Percentiles rank a stretch among this genome's conserved stretches.
These are phyloP conservation scores for Saksenaea oblongispora DNA, from an alignment of 371 early-diverging fungal species.

Conservation along the genomic window DNA sequence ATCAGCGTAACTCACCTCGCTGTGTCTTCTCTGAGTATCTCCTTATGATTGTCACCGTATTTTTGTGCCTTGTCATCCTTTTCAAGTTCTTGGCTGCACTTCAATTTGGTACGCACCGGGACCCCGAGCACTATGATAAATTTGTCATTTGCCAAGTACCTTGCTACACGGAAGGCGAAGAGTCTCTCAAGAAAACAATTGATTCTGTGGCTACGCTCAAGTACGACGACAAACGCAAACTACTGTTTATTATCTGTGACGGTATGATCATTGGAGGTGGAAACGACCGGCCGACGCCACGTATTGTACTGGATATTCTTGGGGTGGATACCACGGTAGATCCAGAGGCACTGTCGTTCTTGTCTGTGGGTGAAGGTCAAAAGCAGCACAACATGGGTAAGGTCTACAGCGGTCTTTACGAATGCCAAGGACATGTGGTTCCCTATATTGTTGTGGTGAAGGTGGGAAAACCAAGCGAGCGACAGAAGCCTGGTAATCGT, in stretches of 20 bases:
- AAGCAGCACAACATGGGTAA: constrained; percentile 89
- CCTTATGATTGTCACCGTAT: constrained; percentile 70
- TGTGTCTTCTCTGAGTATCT: constrained; percentile 88
- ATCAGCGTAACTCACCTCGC: constrained; percentile 71
- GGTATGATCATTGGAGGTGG: constrained; percentile 89
- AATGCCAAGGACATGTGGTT: constrained; percentile 74
- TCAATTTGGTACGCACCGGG: constrained; percentile 67
- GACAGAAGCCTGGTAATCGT: constrained; percentile 84
- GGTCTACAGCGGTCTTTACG: constrained; percentile 93
- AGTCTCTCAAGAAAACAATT: constrained; percentile 82
- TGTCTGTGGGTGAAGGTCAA: constrained; percentile 80
- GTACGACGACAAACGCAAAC: constrained; percentile 89
- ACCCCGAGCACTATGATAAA: constrained; percentile 80
- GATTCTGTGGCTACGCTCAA: constrained; percentile 79
- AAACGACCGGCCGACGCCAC: constrained; percentile 91
- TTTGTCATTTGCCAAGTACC: constrained; percentile 85
- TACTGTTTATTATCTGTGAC: constrained; percentile 81
- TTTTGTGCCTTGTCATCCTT: constrained; percentile 79
- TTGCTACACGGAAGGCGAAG: constrained; percentile 94
- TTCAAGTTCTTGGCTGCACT: constrained; percentile 89
- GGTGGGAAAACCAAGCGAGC: constrained; percentile 72
- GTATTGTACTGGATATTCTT: constrained; percentile 87
- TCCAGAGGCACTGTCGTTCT: constrained; percentile 80
- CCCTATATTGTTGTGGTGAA: constrained; percentile 92
- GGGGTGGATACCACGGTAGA: constrained; percentile 73